A percentile compares a stretch with the other conserved stretches of the same genome.
phyloP scores from a whole-genome alignment of 176 grass and related monocot species.

The Miscanthus lutarioriparius region DNA sequence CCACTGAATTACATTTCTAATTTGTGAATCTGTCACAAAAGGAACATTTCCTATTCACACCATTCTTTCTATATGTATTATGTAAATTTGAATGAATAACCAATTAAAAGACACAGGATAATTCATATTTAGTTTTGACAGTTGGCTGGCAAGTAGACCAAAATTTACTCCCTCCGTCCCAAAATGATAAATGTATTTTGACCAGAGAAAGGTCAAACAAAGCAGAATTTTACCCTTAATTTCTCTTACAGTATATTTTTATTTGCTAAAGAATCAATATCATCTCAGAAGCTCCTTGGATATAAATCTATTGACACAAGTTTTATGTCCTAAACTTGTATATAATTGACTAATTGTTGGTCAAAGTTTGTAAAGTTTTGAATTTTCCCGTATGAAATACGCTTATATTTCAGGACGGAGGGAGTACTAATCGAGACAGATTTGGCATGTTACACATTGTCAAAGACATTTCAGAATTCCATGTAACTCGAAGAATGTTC shows the following conservation, averaged over 20 bases:
- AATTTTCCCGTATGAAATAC: not conserved
- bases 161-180: not conserved
- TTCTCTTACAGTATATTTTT: not conserved
- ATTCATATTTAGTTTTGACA: slow-evolving; percentile 1
- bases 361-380: not conserved
- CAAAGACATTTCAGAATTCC: not conserved
- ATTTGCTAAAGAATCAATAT: not conserved
- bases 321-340: not conserved
- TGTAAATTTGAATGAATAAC: not conserved
- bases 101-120: not conserved
- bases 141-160: not conserved
- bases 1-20: too few species aligned
- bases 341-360: not conserved
- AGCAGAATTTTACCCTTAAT: not conserved
- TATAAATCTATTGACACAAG: not conserved
- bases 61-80: not conserved
- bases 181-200: not conserved
- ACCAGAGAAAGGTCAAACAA: not conserved
- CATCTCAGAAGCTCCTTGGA: not conserved
- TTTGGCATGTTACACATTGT: not conserved
- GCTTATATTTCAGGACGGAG: not conserved
- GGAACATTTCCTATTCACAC: not conserved
- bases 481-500: slow-evolving; percentile 2
- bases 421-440: not conserved
- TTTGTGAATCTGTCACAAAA: not conserved